Evolutionary conservation across 2,329 filamentous ascomycete genomes (phyloP).

Genomic region (Aspergillus udagawae): DNA sequence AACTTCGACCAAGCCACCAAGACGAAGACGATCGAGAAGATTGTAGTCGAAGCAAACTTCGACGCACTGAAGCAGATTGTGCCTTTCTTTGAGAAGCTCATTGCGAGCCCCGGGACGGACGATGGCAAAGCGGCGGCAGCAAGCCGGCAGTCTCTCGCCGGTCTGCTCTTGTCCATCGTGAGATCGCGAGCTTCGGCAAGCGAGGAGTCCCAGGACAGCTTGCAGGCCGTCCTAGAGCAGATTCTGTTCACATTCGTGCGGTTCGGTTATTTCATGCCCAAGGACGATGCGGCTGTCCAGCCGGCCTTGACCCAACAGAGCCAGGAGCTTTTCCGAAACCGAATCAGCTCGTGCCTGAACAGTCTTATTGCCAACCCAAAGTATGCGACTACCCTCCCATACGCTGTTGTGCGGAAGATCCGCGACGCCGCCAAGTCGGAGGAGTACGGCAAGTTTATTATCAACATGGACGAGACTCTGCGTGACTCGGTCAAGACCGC

Average conservation of each 20-base stretch:
- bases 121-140: slow-evolving; percentile 46
- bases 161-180: slow-evolving; percentile 50
- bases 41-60: slow-evolving; percentile 60
- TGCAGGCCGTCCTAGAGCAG: slow-evolving; percentile 42
- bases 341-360: slow-evolving; percentile 53
- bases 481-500: slow-evolving; percentile 39
- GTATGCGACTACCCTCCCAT: slow-evolving; percentile 35
- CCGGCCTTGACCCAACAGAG: slow-evolving; percentile 46
- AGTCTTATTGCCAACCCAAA: slow-evolving; percentile 44
- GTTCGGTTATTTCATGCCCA: slow-evolving; percentile 48
- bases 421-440: slow-evolving; percentile 34
- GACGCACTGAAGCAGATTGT: slow-evolving; percentile 51
- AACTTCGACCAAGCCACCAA: slow-evolving; percentile 85
- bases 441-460: slow-evolving; percentile 41
- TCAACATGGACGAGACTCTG: slow-evolving; percentile 46
- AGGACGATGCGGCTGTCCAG: slow-evolving; percentile 34
- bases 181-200: slow-evolving; percentile 35
- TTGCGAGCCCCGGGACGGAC: slow-evolving; percentile 43
- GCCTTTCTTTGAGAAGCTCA: slow-evolving; percentile 46
- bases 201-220: slow-evolving; percentile 28
- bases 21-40: slow-evolving; percentile 75
- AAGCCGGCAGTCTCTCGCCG: slow-evolving; percentile 48
- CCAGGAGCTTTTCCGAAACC: slow-evolving; percentile 51
- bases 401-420: slow-evolving; percentile 39
- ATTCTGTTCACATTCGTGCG: slow-evolving; percentile 46